phyloP scores from a whole-genome alignment of 2,329 filamentous ascomycete species.

The Septoria linicola region DNA sequence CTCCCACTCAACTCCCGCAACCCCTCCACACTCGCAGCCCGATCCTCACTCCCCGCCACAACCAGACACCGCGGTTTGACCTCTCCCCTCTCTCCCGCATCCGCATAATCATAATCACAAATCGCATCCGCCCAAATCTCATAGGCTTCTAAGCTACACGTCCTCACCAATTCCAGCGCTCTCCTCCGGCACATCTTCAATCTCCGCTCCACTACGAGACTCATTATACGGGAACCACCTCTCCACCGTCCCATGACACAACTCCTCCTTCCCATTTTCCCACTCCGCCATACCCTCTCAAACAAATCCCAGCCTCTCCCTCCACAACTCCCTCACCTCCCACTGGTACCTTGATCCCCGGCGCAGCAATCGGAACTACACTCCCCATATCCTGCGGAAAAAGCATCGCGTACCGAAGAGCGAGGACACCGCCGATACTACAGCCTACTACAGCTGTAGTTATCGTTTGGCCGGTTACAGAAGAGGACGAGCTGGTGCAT shows the following conservation, averaged over 20 bases:
- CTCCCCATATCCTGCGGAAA: constrained; percentile 27
- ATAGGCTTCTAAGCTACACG: constrained; percentile 30
- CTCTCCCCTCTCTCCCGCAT: constrained; percentile 15
- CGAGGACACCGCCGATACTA: constrained; percentile 33
- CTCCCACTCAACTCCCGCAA: constrained; percentile 27
- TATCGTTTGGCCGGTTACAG: constrained; percentile 15
- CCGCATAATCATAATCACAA: constrained; percentile 31
- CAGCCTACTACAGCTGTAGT: constrained; percentile 33
- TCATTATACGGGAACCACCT: constrained; percentile 36
- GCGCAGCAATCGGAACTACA: constrained; percentile 30
- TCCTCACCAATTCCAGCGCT: constrained; percentile 27
- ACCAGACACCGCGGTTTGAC: constrained; percentile 24
- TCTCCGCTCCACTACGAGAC: constrained; percentile 24
- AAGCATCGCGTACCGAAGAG: constrained; percentile 33
- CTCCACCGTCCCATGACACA: constrained; percentile 28
- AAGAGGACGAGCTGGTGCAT: constrained; percentile 28
- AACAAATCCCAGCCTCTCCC: constrained; percentile 28
- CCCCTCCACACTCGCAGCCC: constrained; percentile 21
- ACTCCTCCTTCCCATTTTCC: constrained; percentile 16
- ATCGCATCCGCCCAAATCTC: constrained; percentile 32
- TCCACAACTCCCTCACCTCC: constrained; percentile 27
- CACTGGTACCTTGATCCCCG: constrained; percentile 27
- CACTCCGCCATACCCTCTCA: constrained; percentile 24
- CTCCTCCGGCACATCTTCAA: constrained; percentile 24
- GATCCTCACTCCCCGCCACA: constrained; percentile 30